Conservation (phyloP, 768 basidiomycete genomes). For the Panaeolus cyanescens region DNA sequence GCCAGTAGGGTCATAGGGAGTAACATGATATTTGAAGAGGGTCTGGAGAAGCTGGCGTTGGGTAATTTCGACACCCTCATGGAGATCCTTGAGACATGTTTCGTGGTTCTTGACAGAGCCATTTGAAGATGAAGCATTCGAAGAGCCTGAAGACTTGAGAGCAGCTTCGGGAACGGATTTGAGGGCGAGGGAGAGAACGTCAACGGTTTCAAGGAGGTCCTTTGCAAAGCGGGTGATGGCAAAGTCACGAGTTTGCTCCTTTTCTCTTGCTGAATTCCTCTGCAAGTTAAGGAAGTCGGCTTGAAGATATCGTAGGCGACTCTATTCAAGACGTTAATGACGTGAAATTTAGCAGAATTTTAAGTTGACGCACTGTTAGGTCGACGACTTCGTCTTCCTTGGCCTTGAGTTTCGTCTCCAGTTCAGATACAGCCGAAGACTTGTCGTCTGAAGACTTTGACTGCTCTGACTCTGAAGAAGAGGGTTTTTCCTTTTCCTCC, state of each 20-base stretch:
- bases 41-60: slow-evolving; percentile 88
- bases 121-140: slow-evolving; percentile 28
- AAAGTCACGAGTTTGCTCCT: slow-evolving; percentile 90
- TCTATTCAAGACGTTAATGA: slow-evolving; percentile 43
- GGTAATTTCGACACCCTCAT: slow-evolving; percentile 90
- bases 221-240: slow-evolving; percentile 90
- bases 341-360: not conserved
- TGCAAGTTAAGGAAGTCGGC: slow-evolving; percentile 97
- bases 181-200: slow-evolving; percentile 84
- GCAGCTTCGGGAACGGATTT: slow-evolving; percentile 69
- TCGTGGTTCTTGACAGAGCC: slow-evolving; percentile 55
- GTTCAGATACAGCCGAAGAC: slow-evolving; percentile 28
- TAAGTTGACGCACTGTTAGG: slow-evolving; percentile 61
- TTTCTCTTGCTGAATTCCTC: slow-evolving; percentile 88
- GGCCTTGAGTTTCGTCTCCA: slow-evolving; percentile 68
- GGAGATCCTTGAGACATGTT: slow-evolving; percentile 67
- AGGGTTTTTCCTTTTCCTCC: slow-evolving; percentile 52
- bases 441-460: slow-evolving; percentile 26
- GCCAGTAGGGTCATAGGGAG: slow-evolving; percentile 88
- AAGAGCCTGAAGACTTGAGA: slow-evolving; percentile 26
- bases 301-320: slow-evolving; percentile 86
- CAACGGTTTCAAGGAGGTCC: slow-evolving; percentile 89
- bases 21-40: slow-evolving; percentile 89
- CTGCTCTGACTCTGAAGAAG: slow-evolving; percentile 30
- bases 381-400: slow-evolving; percentile 85